A percentile compares a stretch with the other conserved stretches of the same genome.
Evolutionary conservation across 371 early-diverging fungal species (phyloP).

Genomic region (Apophysomyces sp.): DNA sequence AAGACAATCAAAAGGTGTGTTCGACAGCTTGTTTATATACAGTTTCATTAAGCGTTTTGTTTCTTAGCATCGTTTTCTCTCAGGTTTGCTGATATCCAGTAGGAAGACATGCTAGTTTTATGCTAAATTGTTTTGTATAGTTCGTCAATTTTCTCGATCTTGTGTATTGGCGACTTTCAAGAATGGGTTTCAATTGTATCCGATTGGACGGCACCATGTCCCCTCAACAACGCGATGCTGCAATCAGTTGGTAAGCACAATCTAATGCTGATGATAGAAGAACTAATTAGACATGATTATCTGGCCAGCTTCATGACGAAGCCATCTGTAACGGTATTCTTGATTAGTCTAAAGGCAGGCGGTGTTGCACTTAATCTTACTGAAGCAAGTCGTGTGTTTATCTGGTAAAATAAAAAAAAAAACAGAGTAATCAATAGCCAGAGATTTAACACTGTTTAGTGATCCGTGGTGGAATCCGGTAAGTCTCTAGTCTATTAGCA

Average conservation of each 20-base stretch:
- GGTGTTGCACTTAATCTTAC: constrained; percentile 96
- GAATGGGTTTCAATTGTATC: constrained; percentile 91
- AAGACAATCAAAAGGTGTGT: constrained; percentile 74
- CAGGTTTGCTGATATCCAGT: constrained; percentile 23
- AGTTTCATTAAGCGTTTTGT: neutral
- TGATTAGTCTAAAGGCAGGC: constrained; percentile 93
- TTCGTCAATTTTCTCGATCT: constrained; percentile 94
- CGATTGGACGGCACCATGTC: constrained; percentile 95
- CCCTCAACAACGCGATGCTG: constrained; percentile 79
- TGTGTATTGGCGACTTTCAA: constrained; percentile 91
- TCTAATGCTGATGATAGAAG: neutral
- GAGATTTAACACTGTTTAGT: constrained; percentile 8
- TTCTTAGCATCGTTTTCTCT: constrained; percentile 43
- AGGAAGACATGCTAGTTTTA: neutral
- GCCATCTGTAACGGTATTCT: constrained; percentile 83
- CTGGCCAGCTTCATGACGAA: constrained; percentile 75
- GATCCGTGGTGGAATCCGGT: constrained; percentile 97
- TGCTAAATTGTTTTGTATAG: constrained; percentile 40
- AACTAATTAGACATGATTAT: too few species aligned
- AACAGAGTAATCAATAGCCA: neutral
- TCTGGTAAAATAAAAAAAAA: constrained; percentile 41
- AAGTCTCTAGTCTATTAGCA: constrained; percentile 45
- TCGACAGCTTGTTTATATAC: neutral
- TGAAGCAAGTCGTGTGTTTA: constrained; percentile 91
- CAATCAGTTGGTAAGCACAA: constrained; percentile 54